Base-by-base conservation (phyloP, 768 basidiomycete species). In the Strobilomyces confusus region DNA sequence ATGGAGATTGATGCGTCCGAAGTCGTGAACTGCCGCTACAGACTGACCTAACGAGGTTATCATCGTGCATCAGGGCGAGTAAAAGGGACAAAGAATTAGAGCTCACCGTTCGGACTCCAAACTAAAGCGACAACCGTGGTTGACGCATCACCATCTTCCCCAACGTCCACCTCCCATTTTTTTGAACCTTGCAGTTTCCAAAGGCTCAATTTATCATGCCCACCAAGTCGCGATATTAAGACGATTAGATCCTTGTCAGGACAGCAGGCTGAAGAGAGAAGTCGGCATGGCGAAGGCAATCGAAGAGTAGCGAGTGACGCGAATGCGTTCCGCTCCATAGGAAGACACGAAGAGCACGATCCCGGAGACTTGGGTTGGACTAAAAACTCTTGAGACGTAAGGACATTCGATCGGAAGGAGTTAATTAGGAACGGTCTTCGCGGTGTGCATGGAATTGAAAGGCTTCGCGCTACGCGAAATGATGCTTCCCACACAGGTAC, bases 71-170 rank as follows among this genome's bases (percentile, higher is more conserved):
- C 13, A 36, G 37, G 38, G 34, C 14, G 12, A 26, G 25, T 32
- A 17, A 48, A n/a, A 29, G 41, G 50, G 22, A 17, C 29, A 51
- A 22, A 17, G 12, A n/a, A n/a, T 52, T 44, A 29, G 56, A 45
- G 69, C 52, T 72, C 54, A 89, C 91, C 87, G 68, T 87, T 87
- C 3, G 91, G 90, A 68, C 89, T 90, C 91, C 90, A 93, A 13
- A 80, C 80, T 30, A 92, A 62, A 43, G 74, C 82, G 40, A 79
- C 74, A 26, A 88, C 77, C 49, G 79, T 76, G 38, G 72, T 73
- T 26, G 67, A 68, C 48, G 70, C 64, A 55, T 79, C 75, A 36
- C 75, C 71, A 38, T 74, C 72, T 33, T 65, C 58, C 29, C 79
- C 80, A n/a, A 87, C 75, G 59, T 86, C 84, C 34, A 89, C 76